Conservation (phyloP, 2,329 filamentous ascomycete genomes). For the Alternaria dauci region DNA sequence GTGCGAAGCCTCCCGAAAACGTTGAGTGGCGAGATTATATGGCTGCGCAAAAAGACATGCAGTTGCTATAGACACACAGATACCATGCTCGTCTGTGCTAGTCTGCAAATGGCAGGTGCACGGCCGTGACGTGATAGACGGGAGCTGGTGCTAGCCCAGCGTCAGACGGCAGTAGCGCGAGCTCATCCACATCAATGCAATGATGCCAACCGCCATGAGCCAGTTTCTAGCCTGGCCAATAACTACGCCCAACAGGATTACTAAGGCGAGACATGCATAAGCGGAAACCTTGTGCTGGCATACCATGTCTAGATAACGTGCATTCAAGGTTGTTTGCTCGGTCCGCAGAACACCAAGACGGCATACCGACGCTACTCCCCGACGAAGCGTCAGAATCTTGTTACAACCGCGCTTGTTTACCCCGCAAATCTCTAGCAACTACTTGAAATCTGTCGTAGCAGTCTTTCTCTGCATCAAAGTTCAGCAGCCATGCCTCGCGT, state of each 20-base stretch:
- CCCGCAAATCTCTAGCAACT: slow-evolving; percentile 23
- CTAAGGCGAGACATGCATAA: slow-evolving; percentile 2
- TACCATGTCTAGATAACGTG: slow-evolving; percentile 8
- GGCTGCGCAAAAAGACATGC: slow-evolving; percentile 3
- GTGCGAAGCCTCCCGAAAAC: background rate
- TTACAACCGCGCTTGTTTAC: slow-evolving; percentile 22
- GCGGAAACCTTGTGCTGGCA: background rate
- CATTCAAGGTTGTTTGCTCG: slow-evolving; percentile 1
- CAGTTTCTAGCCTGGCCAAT: background rate
- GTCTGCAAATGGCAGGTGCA: slow-evolving; percentile 12
- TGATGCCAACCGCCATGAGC: background rate
- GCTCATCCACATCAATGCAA: background rate
- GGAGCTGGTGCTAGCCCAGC: background rate
- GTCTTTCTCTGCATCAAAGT: slow-evolving; percentile 45
- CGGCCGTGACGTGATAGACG: slow-evolving; percentile 13
- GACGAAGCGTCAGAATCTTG: slow-evolving; percentile 7
- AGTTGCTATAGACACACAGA: slow-evolving; percentile 3
- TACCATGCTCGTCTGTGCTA: slow-evolving; percentile 5
- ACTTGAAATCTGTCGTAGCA: slow-evolving; percentile 42
- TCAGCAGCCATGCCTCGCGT: slow-evolving; percentile 42
- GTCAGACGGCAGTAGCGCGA: slow-evolving; percentile 11
- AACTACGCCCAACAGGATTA: background rate
- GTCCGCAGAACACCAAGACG: background rate
- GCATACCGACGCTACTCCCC: background rate
- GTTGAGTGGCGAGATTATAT: slow-evolving; percentile 1